Conservation (phyloP, 495 filamentous ascomycete species). For the Xylaria cubensis region DNA sequence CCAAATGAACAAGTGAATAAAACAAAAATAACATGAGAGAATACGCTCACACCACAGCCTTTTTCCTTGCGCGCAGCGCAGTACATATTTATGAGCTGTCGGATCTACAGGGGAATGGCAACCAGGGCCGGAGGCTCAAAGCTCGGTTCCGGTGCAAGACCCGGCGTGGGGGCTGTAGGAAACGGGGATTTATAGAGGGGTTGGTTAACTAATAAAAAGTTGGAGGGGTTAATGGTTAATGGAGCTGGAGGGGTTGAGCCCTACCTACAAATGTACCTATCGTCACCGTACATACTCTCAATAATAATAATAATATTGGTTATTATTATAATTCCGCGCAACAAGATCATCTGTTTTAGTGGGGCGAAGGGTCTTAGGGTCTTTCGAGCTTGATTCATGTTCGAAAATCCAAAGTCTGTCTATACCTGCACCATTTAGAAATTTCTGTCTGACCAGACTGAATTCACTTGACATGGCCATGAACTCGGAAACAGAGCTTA, state of each 20-base stretch:
- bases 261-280: neutral
- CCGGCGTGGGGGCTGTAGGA: neutral
- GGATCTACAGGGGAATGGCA: conserved; percentile 16
- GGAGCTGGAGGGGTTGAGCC: conserved; percentile 7
- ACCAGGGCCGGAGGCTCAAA: conserved; percentile 11
- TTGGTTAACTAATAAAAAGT: neutral
- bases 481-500: neutral
- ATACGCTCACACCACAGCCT: neutral
- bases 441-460: neutral
- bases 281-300: conserved; percentile 4
- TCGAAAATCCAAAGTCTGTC: neutral
- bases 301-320: too few relatives aligned
- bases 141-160: neutral
- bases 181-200: too few relatives aligned
- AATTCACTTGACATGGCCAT: neutral
- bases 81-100: neutral
- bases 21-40: neutral
- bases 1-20: neutral
- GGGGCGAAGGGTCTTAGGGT: neutral
- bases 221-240: neutral
- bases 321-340: neutral
- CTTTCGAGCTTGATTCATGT: neutral
- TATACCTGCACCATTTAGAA: neutral
- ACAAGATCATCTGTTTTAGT: neutral
- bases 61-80: neutral